Conservation (phyloP, 2,329 filamentous ascomycete species). For the Mycogone perniciosa region DNA sequence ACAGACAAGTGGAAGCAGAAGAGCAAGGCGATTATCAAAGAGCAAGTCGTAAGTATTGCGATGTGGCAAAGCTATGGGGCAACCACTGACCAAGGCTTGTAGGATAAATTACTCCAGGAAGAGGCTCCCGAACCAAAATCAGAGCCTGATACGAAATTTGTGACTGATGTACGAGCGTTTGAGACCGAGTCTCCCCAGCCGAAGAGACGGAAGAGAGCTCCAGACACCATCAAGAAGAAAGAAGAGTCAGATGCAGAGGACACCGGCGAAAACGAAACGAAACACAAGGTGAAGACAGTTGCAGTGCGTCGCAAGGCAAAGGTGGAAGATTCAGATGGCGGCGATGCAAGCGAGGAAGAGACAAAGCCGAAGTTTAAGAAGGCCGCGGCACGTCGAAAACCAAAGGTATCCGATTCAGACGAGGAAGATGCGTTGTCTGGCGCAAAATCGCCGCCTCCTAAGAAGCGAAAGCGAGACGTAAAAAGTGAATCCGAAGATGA, state of each 20-base stretch:
- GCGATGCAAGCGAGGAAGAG: not conserved
- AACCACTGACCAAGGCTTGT: constrained; percentile 8
- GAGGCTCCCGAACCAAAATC: constrained; percentile 24
- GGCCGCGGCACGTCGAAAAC: constrained; percentile 13
- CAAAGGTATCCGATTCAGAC: constrained; percentile 9
- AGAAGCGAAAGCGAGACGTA: constrained; percentile 12
- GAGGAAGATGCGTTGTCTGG: constrained; percentile 2
- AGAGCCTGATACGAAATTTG: constrained; percentile 22
- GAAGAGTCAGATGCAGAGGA: constrained; percentile 19
- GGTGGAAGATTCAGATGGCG: not conserved
- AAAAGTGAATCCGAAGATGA: constrained; percentile 13
- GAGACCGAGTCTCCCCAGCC: constrained; percentile 29
- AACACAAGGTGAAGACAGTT: constrained; percentile 19
- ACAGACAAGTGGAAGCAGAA: constrained; percentile 48
- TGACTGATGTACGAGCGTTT: constrained; percentile 28
- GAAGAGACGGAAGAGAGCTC: constrained; percentile 33
- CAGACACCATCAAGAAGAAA: constrained; percentile 29
- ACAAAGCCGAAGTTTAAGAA: constrained; percentile 13
- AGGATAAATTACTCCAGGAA: constrained; percentile 31
- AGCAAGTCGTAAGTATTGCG: constrained; percentile 43
- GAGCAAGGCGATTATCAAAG: constrained; percentile 53
- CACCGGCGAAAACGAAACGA: constrained; percentile 18
- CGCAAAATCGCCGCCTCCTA: constrained; percentile 2
- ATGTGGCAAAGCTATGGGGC: not conserved
- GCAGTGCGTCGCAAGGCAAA: constrained; percentile 14